Base-by-base conservation (phyloP, 1,284 basidiomycete genomes). In the Stereum hirsutum region DNA sequence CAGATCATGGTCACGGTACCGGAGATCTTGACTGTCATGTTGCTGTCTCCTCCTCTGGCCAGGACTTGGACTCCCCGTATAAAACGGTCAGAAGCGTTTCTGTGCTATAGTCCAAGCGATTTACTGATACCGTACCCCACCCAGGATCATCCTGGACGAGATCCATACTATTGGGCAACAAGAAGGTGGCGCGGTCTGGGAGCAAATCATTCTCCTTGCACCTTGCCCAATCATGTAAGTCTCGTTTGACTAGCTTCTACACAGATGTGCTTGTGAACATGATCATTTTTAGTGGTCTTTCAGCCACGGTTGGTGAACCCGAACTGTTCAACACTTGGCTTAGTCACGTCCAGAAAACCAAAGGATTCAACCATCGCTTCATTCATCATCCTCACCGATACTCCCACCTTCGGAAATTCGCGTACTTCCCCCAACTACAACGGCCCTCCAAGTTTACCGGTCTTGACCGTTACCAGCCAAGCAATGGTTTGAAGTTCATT, bases 1-100 rank as follows among this genome's bases (percentile, higher is more conserved):
- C 81, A 85, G 53, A 83, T 85, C 33, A 61, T 85, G 5, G 71
- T 85, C 7, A 86, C 81, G 0, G 80, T 84, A 2, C 81, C 81
- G 0, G 79, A 85, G 45, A 71, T 85, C 53, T 58, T 85, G 20
- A 71, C 72, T 0, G 82, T 74, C 24, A 74, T 85, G 74, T 63
- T 85, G 27, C 65, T 85, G 31, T 81, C 80, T 2, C 81, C 82
- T 1, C 62, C 74, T 2, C 60, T 81, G 34, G 79, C 81, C 1
- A 60, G 61, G 14, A 56, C 63, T 0, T 85, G 82, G 82, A 72
- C 70, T 2, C 73, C 78, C 0, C 68, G 73, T 30, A 68, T 86
- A 44, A 76, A 76, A 59, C 64, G 76, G 76, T 76, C 37, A 5
- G 65, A 49, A 14, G 34, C 6, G 10, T 25, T 7, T 1, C 11